These are phyloP conservation scores for Suillus luteus DNA, from an alignment of 768 basidiomycete genomes.

Conservation along the genomic window DNA sequence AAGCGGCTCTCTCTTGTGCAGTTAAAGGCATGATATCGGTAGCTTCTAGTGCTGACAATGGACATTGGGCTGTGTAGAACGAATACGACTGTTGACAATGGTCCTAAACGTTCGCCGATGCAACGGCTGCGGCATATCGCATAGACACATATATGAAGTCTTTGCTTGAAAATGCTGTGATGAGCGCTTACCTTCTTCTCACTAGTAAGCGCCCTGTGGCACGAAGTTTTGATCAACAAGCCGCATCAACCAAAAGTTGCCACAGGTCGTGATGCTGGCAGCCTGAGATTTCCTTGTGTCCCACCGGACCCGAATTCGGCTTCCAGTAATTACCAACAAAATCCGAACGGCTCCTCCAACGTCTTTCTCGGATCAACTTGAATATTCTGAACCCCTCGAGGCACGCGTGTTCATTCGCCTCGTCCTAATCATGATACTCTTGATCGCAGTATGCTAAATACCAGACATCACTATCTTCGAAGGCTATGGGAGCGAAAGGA, in stretches of 20 bases:
- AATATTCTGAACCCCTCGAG: background rate
- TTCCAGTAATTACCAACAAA: background rate
- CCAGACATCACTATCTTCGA: background rate
- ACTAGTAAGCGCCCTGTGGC: background rate
- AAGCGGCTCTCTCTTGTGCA: constrained; percentile 6
- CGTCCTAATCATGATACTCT: background rate
- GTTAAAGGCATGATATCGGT: constrained; percentile 5
- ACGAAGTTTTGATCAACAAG: background rate
- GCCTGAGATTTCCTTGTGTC: too few species aligned
- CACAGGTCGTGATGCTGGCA: too few species aligned
- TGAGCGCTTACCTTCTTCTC: constrained; percentile 5
- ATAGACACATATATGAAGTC: background rate
- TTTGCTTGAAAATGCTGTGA: constrained; percentile 5
- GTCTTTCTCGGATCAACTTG: background rate
- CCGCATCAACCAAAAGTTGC: background rate
- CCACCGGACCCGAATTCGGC: background rate
- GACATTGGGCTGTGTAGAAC: background rate
- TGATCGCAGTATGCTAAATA: background rate
- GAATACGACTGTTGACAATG: background rate
- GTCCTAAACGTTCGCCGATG: background rate
- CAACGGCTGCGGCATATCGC: background rate
- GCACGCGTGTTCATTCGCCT: background rate
- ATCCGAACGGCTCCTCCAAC: too few species aligned
- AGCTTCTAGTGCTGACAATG: background rate
- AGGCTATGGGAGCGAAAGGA: background rate